phyloP scores from a whole-genome alignment of 2,329 filamentous ascomycete species.

The Cercospora zeina region DNA sequence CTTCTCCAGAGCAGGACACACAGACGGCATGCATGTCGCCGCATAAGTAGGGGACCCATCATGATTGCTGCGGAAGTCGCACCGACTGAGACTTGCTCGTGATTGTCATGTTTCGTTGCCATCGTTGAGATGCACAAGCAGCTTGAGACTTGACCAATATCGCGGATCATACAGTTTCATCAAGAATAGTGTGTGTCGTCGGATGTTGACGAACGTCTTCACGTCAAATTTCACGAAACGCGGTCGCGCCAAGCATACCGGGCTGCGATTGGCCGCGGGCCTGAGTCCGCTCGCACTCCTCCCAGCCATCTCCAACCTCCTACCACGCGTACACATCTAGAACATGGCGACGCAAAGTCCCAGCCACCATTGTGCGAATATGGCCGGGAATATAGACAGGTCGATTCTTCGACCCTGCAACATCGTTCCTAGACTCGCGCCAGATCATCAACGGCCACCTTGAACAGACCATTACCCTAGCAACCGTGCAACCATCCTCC shows the following conservation, averaged over 20 bases:
- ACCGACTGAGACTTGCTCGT: background rate
- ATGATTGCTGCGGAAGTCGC: background rate
- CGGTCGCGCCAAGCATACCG: background rate
- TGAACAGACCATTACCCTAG: constrained; percentile 17
- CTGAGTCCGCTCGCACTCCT: background rate
- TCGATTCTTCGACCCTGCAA: constrained; percentile 4
- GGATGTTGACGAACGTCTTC: background rate
- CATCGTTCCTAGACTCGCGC: constrained; percentile 21
- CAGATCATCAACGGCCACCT: constrained; percentile 23
- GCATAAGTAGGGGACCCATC: background rate
- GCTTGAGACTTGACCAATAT: background rate
- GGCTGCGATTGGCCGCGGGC: background rate
- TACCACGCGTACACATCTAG: constrained; percentile 15
- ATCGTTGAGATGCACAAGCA: background rate
- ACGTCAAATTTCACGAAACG: constrained; percentile 1
- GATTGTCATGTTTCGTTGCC: background rate
- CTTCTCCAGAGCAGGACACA: background rate
- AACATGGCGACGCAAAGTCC: background rate
- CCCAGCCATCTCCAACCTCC: constrained; percentile 17
- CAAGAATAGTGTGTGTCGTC: background rate
- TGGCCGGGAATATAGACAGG: constrained; percentile 8
- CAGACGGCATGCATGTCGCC: background rate
- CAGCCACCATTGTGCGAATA: constrained; percentile 11
- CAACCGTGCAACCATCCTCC: constrained; percentile 8
- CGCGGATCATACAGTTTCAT: background rate